These are phyloP conservation scores for Chrysoporthe puriensis DNA, from an alignment of 2,329 filamentous ascomycete species.

Conservation along the genomic window DNA sequence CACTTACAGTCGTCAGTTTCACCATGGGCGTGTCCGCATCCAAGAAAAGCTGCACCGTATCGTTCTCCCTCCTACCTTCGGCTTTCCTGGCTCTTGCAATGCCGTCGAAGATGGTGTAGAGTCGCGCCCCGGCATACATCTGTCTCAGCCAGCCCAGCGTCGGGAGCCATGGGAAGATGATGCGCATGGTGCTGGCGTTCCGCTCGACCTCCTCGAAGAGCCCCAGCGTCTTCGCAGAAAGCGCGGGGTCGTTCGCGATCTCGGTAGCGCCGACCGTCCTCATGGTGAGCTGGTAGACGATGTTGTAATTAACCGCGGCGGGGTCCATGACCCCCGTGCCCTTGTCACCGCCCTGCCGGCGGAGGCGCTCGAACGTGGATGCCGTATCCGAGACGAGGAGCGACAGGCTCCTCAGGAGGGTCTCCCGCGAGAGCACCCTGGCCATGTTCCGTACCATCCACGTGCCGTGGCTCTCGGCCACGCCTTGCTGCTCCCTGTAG, in stretches of 20 bases:
- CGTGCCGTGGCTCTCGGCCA: conserved; percentile 31
- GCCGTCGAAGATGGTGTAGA: conserved; percentile 53
- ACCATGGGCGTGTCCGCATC: conserved; percentile 52
- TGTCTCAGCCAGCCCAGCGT: conserved; percentile 47
- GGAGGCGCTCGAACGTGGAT: conserved; percentile 42
- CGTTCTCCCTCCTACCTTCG: conserved; percentile 47
- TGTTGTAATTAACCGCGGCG: conserved; percentile 55
- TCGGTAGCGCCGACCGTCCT: conserved; percentile 57
- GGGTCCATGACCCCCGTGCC: conserved; percentile 49
- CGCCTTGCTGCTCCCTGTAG: conserved; percentile 3
- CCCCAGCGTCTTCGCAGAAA: conserved; percentile 47
- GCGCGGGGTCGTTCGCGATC: conserved; percentile 50
- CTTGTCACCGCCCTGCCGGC: conserved; percentile 31
- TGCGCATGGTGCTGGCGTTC: conserved; percentile 44
- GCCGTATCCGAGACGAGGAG: conserved; percentile 48
- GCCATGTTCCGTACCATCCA: conserved; percentile 39
- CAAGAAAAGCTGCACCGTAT: conserved; percentile 57
- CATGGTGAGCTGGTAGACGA: conserved; percentile 62
- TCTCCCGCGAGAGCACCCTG: conserved; percentile 43
- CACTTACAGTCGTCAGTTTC: conserved; percentile 46
- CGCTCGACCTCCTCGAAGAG: conserved; percentile 53
- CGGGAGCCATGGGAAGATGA: conserved; percentile 59
- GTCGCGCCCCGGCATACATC: conserved; percentile 47
- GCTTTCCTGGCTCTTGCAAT: conserved; percentile 51
- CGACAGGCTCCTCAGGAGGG: conserved; percentile 44